Base-by-base conservation (phyloP, 495 filamentous ascomycete species). In the Bryoglossum gracile region DNA sequence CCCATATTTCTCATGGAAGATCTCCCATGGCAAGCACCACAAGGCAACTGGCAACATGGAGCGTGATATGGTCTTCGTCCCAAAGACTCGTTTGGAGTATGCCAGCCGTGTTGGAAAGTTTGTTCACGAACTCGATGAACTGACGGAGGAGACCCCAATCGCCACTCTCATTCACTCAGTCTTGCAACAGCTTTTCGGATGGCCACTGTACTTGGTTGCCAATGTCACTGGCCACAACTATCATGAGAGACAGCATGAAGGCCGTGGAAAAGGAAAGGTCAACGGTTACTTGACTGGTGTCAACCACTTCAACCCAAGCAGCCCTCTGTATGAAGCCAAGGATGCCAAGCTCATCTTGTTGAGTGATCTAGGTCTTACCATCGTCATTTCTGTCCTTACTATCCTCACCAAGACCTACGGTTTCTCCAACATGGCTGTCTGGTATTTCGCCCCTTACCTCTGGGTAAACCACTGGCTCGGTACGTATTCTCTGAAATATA, bases 391-490 rank as follows among this genome's bases (percentile, higher is more conserved):
- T 22, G 67, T 61, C 34, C 66, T 78, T 18, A 65, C 84, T 43
- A 80, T 79, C 55, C 69, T 78, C 53, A 64, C 83, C 55, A 75
- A 81, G 65, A 87, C 67, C 43, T 95, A 81, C 57, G 91, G 94
- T 62, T 90, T 81, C 77, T 60, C 73, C 54, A 95, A 94, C 68
- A 70, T 97, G 59, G 67, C 84, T 22, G 83, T 98, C 34, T 97
- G 92, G 90, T 98, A 97, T 67, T 80, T 86, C 61, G 60, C 94
- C 48, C 92, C 92, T 8, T 98, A 96, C 65, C 72, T 97, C 54
- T 96, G 91, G 91, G 92, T 97, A 19, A 94, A 98, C 78, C 91
- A 97, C 80, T 98, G 92, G 84, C 80, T 89, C 45, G 82, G 82
- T 84, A 78, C 71, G 81, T 70, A 41, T 19, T 32, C 42, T 19